A percentile compares a stretch with the other conserved stretches of the same genome.
Conservation (phyloP, 345 rosid species). For the Noccaea caerulescens region DNA sequence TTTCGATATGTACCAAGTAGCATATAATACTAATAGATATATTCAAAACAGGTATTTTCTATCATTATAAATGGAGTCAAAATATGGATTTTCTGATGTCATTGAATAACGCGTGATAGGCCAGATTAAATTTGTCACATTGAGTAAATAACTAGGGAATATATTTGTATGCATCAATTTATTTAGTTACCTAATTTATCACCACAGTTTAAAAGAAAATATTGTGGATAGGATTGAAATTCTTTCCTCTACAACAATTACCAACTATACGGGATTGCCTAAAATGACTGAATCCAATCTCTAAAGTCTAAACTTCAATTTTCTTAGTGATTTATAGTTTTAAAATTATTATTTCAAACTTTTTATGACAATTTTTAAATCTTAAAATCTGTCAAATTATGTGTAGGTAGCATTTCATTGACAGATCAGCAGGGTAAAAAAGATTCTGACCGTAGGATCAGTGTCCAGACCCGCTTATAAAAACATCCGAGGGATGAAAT, state of each 20-base stretch:
- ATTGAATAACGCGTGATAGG: constrained; percentile 7
- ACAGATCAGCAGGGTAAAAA: constrained; percentile 6
- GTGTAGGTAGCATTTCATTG: constrained; percentile 15
- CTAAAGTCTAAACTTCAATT: not conserved
- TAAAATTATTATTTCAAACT: too few relatives aligned
- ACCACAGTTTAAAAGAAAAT: not conserved
- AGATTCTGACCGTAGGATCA: constrained; percentile 31
- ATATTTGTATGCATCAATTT: not conserved
- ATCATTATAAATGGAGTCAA: not conserved
- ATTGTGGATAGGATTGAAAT: not conserved
- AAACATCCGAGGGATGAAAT: constrained; percentile 14
- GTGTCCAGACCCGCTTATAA: not conserved
- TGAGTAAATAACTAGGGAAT: constrained; percentile 2
- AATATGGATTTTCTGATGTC: not conserved
- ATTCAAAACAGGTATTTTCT: constrained; percentile 2
- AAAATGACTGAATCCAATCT: not conserved
- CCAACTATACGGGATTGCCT: not conserved
- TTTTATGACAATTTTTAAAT: too few relatives aligned
- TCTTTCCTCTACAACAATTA: not conserved
- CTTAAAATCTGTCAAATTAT: not conserved
- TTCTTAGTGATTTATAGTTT: not conserved
- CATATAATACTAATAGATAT: not conserved
- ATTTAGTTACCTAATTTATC: not conserved
- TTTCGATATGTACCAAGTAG: not conserved
- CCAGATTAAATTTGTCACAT: not conserved